A percentile compares a stretch with the other conserved stretches of the same genome.
These are phyloP conservation scores for Phytophthora cactorum DNA, from an alignment of 352 stramenopile species.

Conservation along the genomic window DNA sequence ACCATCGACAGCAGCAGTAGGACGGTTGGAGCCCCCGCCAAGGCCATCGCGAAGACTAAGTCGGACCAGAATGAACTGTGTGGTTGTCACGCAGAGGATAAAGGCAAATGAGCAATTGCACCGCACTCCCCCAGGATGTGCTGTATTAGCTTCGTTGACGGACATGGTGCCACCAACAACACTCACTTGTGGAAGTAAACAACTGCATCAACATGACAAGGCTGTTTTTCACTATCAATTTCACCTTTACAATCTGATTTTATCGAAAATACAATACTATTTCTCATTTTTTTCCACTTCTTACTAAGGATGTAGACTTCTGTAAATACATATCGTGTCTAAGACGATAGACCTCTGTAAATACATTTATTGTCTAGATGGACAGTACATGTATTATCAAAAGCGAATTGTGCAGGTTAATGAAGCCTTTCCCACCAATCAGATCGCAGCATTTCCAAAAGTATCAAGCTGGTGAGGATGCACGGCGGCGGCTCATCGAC, in stretches of 20 bases:
- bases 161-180: background rate
- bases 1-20: conserved; percentile 10
- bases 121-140: conserved; percentile 22
- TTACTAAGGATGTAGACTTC: too few relatives aligned
- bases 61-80: conserved; percentile 15
- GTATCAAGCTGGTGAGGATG: conserved; percentile 4
- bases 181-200: conserved; percentile 1
- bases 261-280: too few relatives aligned
- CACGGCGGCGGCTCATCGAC: conserved; percentile 10
- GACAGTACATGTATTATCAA: too few relatives aligned
- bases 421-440: conserved; percentile 18
- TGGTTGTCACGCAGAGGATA: conserved; percentile 25
- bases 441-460: conserved; percentile 9
- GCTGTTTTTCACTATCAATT: too few relatives aligned
- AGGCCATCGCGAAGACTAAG: conserved; percentile 19
- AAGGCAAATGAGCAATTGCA: conserved; percentile 22
- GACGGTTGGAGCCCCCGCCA: background rate
- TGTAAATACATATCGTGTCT: background rate
- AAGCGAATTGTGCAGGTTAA: conserved; percentile 8
- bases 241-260: too few relatives aligned
- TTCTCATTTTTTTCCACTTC: too few relatives aligned
- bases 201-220: background rate
- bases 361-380: background rate
- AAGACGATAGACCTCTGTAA: background rate
- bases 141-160: background rate